Percentiles rank a stretch among this genome's conserved stretches.
Evolutionary conservation across 2,329 filamentous ascomycete species (phyloP).

Genomic region (Aspergillus brunneoviolaceus): DNA sequence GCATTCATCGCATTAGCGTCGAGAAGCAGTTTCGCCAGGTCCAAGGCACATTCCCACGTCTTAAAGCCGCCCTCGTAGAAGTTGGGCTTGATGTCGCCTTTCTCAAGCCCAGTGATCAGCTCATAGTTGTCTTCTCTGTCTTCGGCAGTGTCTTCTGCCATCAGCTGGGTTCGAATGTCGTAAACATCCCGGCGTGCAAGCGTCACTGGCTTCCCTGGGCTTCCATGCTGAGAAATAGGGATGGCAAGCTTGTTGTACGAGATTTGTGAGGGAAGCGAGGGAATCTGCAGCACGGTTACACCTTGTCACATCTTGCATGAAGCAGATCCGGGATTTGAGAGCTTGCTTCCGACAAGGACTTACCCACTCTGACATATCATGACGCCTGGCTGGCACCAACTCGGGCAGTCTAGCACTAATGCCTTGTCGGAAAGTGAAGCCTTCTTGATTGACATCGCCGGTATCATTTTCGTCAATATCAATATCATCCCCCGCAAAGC

Average conservation of each 20-base stretch:
- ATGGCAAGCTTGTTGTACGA: constrained; percentile 56
- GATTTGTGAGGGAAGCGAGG: constrained; percentile 58
- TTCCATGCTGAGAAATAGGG: constrained; percentile 25
- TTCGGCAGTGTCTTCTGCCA: constrained; percentile 55
- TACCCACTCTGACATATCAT: constrained; percentile 51
- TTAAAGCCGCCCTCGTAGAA: constrained; percentile 69
- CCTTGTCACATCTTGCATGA: constrained; percentile 1
- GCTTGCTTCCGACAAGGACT: constrained; percentile 23
- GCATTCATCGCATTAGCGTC: constrained; percentile 20
- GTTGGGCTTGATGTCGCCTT: constrained; percentile 58
- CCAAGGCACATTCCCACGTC: constrained; percentile 66
- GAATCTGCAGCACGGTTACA: constrained; percentile 43
- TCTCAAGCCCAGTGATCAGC: constrained; percentile 50
- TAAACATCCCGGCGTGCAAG: constrained; percentile 62
- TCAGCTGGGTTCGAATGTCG: constrained; percentile 63
- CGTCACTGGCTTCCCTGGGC: constrained; percentile 16
- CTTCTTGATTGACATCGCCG: constrained; percentile 19
- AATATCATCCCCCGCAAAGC: constrained; percentile 60
- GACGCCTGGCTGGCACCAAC: constrained; percentile 39
- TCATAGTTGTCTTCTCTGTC: constrained; percentile 39
- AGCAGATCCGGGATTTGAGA: neutral
- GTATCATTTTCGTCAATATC: constrained; percentile 45
- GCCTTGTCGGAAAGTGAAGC: constrained; percentile 10
- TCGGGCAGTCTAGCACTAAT: constrained; percentile 26
- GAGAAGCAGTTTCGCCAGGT: constrained; percentile 50